Conservation (phyloP, 805 yeast species). For the Candida sithepensis region DNA sequence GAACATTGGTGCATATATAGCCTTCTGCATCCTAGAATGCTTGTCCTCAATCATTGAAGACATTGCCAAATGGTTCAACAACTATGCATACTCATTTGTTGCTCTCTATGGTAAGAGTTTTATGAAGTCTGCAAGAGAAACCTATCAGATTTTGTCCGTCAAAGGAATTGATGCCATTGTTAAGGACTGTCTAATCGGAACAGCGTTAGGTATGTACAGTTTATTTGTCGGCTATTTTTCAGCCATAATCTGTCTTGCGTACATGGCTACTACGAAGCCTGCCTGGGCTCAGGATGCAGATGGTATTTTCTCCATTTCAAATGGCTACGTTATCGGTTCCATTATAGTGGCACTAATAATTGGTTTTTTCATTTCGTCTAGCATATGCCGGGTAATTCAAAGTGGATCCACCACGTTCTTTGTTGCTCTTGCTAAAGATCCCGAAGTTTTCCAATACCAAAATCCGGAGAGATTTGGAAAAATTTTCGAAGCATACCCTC, state of each 20-base stretch:
- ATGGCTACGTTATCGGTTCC: slow-evolving; percentile 37
- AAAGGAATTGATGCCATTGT: slow-evolving; percentile 82
- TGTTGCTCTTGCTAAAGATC: slow-evolving; percentile 77
- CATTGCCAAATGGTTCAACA: slow-evolving; percentile 70
- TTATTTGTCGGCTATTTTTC: slow-evolving; percentile 53
- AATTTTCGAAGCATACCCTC: slow-evolving; percentile 46
- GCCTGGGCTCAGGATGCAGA: slow-evolving; percentile 42
- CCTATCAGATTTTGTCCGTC: slow-evolving; percentile 66
- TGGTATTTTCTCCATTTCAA: slow-evolving; percentile 37
- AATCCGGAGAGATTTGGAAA: slow-evolving; percentile 56
- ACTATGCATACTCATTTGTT: slow-evolving; percentile 81
- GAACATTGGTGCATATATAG: slow-evolving; percentile 4
- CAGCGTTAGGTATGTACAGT: slow-evolving; percentile 69
- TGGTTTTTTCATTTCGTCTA: slow-evolving; percentile 67
- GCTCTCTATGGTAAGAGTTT: slow-evolving; percentile 86
- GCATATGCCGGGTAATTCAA: slow-evolving; percentile 65
- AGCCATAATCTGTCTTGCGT: slow-evolving; percentile 56
- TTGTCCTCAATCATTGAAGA: slow-evolving; percentile 31
- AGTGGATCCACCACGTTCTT: slow-evolving; percentile 80
- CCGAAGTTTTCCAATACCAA: slow-evolving; percentile 69
- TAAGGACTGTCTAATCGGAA: slow-evolving; percentile 76
- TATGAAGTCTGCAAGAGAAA: slow-evolving; percentile 68
- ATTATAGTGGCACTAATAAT: slow-evolving; percentile 44
- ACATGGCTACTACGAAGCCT: slow-evolving; percentile 65
- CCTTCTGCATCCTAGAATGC: slow-evolving; percentile 7